These are phyloP conservation scores for Colletotrichum zoysiae DNA, from an alignment of 2,329 filamentous ascomycete species.

Conservation along the genomic window DNA sequence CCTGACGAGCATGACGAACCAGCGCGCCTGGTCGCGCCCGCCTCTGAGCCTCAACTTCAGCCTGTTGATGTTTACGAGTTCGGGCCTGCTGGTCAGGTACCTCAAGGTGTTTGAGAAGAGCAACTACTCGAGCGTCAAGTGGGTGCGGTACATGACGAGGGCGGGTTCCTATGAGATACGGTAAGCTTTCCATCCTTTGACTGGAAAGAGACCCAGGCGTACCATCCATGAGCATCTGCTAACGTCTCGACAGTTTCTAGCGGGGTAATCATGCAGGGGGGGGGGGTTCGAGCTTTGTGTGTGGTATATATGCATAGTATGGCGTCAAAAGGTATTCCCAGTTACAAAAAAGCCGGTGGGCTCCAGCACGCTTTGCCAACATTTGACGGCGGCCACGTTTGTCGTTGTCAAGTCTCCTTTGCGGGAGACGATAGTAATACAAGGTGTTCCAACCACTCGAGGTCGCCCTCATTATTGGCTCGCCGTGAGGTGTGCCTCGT, in stretches of 20 bases:
- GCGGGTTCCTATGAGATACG: constrained; percentile 98
- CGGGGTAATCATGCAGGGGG: constrained; percentile 28
- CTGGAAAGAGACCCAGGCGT: not conserved
- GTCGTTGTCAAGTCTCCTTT: constrained; percentile 30
- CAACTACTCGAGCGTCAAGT: constrained; percentile 98
- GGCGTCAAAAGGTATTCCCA: constrained; percentile 42
- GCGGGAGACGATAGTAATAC: constrained; percentile 37
- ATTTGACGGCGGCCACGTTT: constrained; percentile 30
- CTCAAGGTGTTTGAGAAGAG: constrained; percentile 99
- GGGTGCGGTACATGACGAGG: constrained; percentile 99
- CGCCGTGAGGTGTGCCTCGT: not conserved
- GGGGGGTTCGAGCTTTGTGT: constrained; percentile 34
- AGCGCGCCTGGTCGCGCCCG: constrained; percentile 95
- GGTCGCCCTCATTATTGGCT: not conserved
- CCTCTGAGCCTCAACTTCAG: constrained; percentile 93
- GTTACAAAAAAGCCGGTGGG: constrained; percentile 32
- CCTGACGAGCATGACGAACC: constrained; percentile 96
- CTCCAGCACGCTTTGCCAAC: constrained; percentile 38
- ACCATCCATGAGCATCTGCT: constrained; percentile 3
- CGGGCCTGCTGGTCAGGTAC: constrained; percentile 90
- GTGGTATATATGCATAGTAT: constrained; percentile 40
- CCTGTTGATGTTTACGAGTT: constrained; percentile 97
- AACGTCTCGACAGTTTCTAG: constrained; percentile 51
- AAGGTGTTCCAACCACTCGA: constrained; percentile 24
- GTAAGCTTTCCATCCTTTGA: constrained; percentile 57